Base-by-base conservation (phyloP, 192 early-diverging fungal species). In the Lobosporangium transversale region DNA sequence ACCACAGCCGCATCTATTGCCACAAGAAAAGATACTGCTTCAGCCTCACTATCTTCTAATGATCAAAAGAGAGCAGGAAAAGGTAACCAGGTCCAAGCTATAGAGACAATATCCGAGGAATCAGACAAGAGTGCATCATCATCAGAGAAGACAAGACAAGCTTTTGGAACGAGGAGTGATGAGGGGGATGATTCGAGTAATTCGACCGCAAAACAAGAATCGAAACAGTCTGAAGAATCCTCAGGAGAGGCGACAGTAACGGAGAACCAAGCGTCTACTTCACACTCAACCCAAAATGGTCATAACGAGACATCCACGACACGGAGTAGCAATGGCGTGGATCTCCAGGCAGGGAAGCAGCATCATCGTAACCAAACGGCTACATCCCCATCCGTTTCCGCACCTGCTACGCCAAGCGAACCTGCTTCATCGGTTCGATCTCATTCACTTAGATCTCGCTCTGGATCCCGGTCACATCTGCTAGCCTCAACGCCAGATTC, bases 401-500 rank as follows among this genome's bases (percentile, higher is more conserved):
- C 53, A 18, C 24, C 64, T 0, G 58, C 73, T 2, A 76, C 55
- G 33, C 44, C 51, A 15, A 52, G 53, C 11, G 69, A 62, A 33
- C 69, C 27, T 18, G 32, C 69, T 15, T 58, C 73, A 18, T 58
- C 55, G 2, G 32, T 66, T 3, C 71, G 56, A 2, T 61, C 71
- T 0, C 58, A 75, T 27, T 32, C 58, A 14, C 24, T 61, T 26
- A 62, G 71, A 9, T 75, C 71, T 9, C 50, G 33, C 1, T 66
- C 70, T 23, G 70, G 70, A 43, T 75, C 70, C 9, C 35, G 62
- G 11, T 53, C 54, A 21, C 62, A 62, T 14, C 14, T 61, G 35
- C 23, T 75, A 8, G 57, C 51, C 4, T 66, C 71, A 15, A 75
- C 63, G 15, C 73, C 73, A 2, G 73, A 76, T 51, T 76, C 73